A percentile compares a stretch with the other conserved stretches of the same genome.
Conservation (phyloP, 352 stramenopile species). For the Phytophthora boehmeriae region DNA sequence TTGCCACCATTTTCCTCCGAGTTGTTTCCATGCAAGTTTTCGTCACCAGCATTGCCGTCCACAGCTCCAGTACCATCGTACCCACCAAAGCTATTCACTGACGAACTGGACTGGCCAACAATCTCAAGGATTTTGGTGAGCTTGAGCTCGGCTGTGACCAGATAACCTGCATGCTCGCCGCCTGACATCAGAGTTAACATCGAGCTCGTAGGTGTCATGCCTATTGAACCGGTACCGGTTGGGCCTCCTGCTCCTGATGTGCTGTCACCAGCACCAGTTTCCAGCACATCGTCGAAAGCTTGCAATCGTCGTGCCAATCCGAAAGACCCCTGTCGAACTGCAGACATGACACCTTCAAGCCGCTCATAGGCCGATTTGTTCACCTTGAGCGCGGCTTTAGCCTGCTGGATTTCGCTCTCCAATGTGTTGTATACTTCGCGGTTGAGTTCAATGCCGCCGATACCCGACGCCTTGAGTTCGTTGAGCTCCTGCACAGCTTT, state of each 20-base stretch:
- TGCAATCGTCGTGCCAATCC: conserved; percentile 67
- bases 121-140: conserved; percentile 80
- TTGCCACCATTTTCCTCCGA: conserved; percentile 24
- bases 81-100: conserved; percentile 59
- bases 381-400: conserved; percentile 71
- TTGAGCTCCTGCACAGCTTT: conserved; percentile 63
- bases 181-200: conserved; percentile 38
- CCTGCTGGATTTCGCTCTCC: conserved; percentile 77
- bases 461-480: conserved; percentile 81
- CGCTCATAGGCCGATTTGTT: conserved; percentile 82
- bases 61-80: conserved; percentile 30
- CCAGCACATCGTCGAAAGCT: conserved; percentile 74
- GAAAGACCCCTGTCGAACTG: conserved; percentile 76
- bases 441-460: conserved; percentile 78
- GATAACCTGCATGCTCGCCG: conserved; percentile 61
- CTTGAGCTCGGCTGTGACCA: conserved; percentile 73
- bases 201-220: conserved; percentile 28
- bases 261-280: conserved; percentile 30
- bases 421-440: conserved; percentile 83
- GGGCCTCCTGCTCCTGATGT: conserved; percentile 3
- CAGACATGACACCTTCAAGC: conserved; percentile 74
- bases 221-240: conserved; percentile 8
- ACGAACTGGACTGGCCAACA: conserved; percentile 71
- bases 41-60: conserved; percentile 39
- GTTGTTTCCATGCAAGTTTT: conserved; percentile 29